Conservation (phyloP, 2,329 filamentous ascomycete species). For the Alternaria sp. region DNA sequence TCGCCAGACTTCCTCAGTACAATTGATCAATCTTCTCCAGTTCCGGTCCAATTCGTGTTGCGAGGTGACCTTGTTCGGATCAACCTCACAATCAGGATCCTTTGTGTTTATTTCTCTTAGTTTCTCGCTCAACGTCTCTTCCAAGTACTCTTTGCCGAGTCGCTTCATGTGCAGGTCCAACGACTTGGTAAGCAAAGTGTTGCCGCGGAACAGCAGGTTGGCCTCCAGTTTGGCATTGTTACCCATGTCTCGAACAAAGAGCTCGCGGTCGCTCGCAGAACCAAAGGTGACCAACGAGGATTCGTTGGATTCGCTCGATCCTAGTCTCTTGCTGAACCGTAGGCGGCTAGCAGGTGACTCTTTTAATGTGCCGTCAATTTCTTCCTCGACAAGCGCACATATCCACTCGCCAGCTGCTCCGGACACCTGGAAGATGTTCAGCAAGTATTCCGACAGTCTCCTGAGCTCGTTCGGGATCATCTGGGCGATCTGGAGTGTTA, state of each 20-base stretch:
- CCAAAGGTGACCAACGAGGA: conserved; percentile 50
- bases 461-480: conserved; percentile 80
- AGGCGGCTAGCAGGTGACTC: conserved; percentile 74
- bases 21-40: conserved; percentile 77
- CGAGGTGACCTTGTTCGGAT: conserved; percentile 77
- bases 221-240: conserved; percentile 85
- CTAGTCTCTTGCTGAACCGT: conserved; percentile 74
- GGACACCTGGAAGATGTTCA: conserved; percentile 96
- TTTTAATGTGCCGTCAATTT: conserved; percentile 91
- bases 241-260: conserved; percentile 77
- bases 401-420: conserved; percentile 87
- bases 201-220: conserved; percentile 93
- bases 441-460: conserved; percentile 80
- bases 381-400: conserved; percentile 90
- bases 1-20: conserved; percentile 86
- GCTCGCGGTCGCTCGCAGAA: conserved; percentile 68
- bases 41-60: conserved; percentile 80
- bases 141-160: conserved; percentile 89
- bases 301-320: conserved; percentile 73
- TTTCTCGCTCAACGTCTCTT: conserved; percentile 85
- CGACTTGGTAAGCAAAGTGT: conserved; percentile 90
- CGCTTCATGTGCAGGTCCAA: conserved; percentile 96
- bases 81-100: conserved; percentile 93
- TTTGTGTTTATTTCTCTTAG: conserved; percentile 88
- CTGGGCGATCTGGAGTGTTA: conserved; percentile 85